Conservation (phyloP, 768 basidiomycete species). For the Kwoniella dejecticola region DNA sequence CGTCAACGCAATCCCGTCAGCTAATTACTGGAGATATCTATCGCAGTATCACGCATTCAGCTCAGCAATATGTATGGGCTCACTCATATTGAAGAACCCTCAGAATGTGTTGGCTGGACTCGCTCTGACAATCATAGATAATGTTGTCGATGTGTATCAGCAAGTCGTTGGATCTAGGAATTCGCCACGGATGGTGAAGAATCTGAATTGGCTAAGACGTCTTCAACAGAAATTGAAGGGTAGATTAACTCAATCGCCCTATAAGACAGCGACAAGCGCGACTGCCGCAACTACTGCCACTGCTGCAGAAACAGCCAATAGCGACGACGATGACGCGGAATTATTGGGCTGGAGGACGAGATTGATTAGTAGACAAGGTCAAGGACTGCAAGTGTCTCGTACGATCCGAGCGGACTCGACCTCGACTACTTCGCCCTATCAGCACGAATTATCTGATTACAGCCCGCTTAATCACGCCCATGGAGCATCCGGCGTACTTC, state of each 20-base stretch:
- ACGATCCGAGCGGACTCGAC: background rate
- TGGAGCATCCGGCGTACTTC: too few relatives aligned
- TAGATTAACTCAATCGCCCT: background rate
- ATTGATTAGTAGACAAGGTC: background rate
- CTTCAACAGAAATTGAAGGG: slow-evolving; percentile 7
- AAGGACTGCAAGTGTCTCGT: background rate
- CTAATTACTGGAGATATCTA: background rate
- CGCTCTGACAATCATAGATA: slow-evolving; percentile 23
- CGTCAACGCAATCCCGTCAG: background rate
- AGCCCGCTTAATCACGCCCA: too few relatives aligned
- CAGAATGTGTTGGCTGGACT: slow-evolving; percentile 18
- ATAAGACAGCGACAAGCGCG: background rate
- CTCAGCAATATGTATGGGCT: slow-evolving; percentile 32
- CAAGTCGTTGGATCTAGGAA: slow-evolving; percentile 5
- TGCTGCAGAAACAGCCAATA: background rate
- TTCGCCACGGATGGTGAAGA: slow-evolving; percentile 18
- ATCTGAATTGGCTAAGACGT: slow-evolving; percentile 26
- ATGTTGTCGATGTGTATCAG: slow-evolving; percentile 14
- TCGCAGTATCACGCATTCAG: slow-evolving; percentile 36
- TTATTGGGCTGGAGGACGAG: slow-evolving; percentile 3
- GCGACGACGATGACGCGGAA: background rate
- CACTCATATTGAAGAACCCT: slow-evolving; percentile 24
- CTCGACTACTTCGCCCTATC: background rate
- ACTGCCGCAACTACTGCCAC: too few relatives aligned
- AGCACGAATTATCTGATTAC: background rate